phyloP scores from a whole-genome alignment of 139 green algal genomes.

The Pleodorina starrii region DNA sequence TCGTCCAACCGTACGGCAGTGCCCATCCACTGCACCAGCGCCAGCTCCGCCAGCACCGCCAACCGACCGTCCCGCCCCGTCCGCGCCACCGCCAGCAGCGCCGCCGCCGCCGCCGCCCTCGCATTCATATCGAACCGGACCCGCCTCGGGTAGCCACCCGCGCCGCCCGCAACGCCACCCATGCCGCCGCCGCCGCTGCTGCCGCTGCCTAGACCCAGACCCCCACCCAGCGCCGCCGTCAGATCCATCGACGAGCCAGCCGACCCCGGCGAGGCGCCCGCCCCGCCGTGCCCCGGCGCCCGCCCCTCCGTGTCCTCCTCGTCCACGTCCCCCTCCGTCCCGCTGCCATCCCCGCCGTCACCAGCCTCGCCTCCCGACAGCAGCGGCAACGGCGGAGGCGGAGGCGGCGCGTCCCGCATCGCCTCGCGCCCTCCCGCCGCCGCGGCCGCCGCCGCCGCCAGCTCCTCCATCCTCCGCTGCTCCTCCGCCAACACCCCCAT shows the following conservation, averaged over 20 bases:
- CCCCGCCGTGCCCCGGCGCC: no score
- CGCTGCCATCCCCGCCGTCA: neutral
- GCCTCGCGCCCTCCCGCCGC: neutral
- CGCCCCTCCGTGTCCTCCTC: no score
- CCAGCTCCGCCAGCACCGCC: slow-evolving; percentile 62
- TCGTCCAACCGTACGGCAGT: neutral
- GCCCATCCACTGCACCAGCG: slow-evolving; percentile 69
- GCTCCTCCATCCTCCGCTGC: neutral
- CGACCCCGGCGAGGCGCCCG: no score
- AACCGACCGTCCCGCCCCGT: neutral
- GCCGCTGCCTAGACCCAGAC: neutral
- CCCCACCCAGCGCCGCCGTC: neutral
- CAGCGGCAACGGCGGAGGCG: neutral
- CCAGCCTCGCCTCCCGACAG: neutral
- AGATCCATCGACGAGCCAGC: neutral
- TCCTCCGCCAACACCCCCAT: slow-evolving; percentile 12
- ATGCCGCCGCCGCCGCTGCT: neutral
- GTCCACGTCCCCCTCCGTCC: neutral
- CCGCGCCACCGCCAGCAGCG: slow-evolving; percentile 18
- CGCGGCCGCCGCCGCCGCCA: neutral
- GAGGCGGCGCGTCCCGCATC: neutral
- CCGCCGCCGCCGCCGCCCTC: slow-evolving; percentile 4
- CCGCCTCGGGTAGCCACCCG: neutral
- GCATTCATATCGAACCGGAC: slow-evolving; percentile 35
- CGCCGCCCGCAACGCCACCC: neutral